Base-by-base conservation (phyloP, 208 protist species). In the Leishmania tarentolae region DNA sequence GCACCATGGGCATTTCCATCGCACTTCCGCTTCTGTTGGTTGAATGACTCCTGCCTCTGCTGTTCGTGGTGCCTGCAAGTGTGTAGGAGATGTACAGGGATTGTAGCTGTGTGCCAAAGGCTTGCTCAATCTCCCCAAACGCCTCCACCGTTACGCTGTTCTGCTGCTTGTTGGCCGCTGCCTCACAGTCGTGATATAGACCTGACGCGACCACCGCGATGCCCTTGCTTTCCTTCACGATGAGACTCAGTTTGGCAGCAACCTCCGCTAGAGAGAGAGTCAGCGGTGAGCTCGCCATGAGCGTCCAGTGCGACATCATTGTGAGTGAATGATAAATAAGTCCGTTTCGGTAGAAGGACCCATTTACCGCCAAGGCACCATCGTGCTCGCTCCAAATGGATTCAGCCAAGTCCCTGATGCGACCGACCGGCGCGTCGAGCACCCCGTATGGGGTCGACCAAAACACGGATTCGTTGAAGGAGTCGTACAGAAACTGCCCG, bases 321-420 rank as follows among this genome's bases (percentile, higher is more conserved):
- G 86, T 90, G 63, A 93, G 84, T 2, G 83, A 88, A 73, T 91
- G 85, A 79, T 88, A 91, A 71, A 93, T 86, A 71, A 93, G 83
- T 17, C 89, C 87, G 59, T 89, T 82, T 44, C 76, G 79, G 63
- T 87, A 91, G 80, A 91, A 90, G 37, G 89, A 83, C 6, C 75
- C 65, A 78, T 90, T 88, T 61, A 81, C 74, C 52, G 70, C 83
- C 40, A 88, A 69, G 31, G 72, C 82, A 46, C 74, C 70, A 3
- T 59, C 57, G 53, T 78, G 85, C 28, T 87, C 59, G 40, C 59
- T 70, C 24, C 82, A 52, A 72, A 93, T 85, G 31, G 85, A 71
- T 71, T 53, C 73, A 40, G 76, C 83, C 70, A 93, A 70, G 13
- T 84, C 86, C 73, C 87, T 85, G n/a, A 90, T 47, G 47, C 87